These are phyloP conservation scores for Emmonsiellopsis sp. DNA, from an alignment of 2,329 filamentous ascomycete species.

Conservation along the genomic window DNA sequence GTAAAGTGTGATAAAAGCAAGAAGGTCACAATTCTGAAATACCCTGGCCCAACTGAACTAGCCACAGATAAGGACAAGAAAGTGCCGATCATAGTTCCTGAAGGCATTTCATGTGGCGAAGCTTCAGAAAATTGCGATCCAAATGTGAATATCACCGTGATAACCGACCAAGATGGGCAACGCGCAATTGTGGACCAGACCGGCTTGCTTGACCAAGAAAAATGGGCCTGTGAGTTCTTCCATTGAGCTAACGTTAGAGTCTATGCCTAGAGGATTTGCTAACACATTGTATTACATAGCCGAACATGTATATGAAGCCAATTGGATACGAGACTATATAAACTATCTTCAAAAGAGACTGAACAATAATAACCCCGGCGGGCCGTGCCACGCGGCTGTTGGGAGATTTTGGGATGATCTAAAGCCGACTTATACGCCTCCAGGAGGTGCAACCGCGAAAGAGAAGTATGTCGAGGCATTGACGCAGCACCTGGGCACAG, in stretches of 20 bases:
- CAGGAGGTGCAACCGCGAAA: not conserved
- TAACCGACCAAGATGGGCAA: not conserved
- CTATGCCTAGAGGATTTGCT: not conserved
- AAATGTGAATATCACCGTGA: not conserved
- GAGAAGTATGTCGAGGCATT: constrained; percentile 1
- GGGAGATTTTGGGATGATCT: not conserved
- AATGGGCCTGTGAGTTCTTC: constrained; percentile 1
- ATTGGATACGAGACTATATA: constrained; percentile 5
- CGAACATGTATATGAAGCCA: constrained; percentile 7
- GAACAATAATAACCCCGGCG: not conserved
- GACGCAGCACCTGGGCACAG: constrained; percentile 5
- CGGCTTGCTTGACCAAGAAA: not conserved
- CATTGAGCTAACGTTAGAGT: not conserved
- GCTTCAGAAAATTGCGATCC: constrained; percentile 1
- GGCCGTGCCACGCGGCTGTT: not conserved
- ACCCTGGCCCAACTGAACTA: not conserved
- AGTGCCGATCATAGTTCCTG: not conserved
- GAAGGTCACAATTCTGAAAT: not conserved
- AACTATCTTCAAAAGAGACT: constrained; percentile 3
- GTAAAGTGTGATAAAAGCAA: not conserved
- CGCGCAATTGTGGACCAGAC: not conserved
- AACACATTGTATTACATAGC: not conserved
- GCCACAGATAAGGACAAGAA: not conserved
- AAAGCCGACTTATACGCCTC: not conserved
- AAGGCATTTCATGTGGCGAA: not conserved